Percentiles rank a stretch among this genome's conserved stretches.
phyloP scores from a whole-genome alignment of 805 yeast genomes.

The Candida nonsorbophila region DNA sequence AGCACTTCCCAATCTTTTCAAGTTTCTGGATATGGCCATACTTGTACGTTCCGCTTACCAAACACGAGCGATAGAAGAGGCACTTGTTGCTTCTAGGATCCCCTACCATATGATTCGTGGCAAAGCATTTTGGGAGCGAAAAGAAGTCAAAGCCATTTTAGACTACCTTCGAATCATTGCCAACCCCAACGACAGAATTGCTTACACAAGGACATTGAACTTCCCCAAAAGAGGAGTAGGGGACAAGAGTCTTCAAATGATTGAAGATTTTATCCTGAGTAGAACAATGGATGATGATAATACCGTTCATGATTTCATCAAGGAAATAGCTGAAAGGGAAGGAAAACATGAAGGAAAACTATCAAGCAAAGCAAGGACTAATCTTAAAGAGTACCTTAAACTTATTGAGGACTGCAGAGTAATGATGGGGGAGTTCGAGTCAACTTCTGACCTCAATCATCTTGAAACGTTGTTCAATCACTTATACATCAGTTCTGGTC shows the following conservation, averaged over 20 bases:
- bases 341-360: background rate
- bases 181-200: constrained; percentile 54
- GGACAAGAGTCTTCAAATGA: constrained; percentile 35
- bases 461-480: constrained; percentile 14
- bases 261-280: too few species aligned
- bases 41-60: constrained; percentile 62
- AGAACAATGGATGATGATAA: too few species aligned
- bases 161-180: constrained; percentile 62
- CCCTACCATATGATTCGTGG: constrained; percentile 73
- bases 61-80: constrained; percentile 60
- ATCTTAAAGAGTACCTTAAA: background rate
- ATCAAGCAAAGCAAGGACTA: background rate
- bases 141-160: constrained; percentile 58
- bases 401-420: background rate
- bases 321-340: constrained; percentile 12
- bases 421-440: background rate
- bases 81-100: constrained; percentile 47
- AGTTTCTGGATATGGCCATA: constrained; percentile 62
- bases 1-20: constrained; percentile 40
- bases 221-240: constrained; percentile 71
- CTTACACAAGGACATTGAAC: constrained; percentile 52
- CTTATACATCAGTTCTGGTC: constrained; percentile 23
- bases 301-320: constrained; percentile 7
- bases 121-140: constrained; percentile 71
- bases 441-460: background rate